phyloP scores from a whole-genome alignment of 306 rosid genomes.

The Dalbergia cultrata region DNA sequence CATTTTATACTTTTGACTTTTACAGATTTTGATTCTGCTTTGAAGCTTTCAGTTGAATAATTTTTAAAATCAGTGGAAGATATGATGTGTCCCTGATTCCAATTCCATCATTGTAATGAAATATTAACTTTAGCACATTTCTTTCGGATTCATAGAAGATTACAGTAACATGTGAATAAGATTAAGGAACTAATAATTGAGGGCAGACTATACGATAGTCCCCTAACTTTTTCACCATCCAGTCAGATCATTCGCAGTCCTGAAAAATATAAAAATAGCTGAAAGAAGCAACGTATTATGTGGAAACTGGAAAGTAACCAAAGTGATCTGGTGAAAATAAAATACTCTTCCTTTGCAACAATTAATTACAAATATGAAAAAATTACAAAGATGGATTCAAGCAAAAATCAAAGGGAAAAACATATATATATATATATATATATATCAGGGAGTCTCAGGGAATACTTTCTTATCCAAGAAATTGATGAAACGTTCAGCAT shows the following conservation, averaged over 20 bases:
- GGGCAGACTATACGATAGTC: no score
- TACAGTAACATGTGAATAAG: no score
- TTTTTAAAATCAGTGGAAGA: no score
- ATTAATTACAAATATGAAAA: slow-evolving; percentile 36
- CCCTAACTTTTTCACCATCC: background rate
- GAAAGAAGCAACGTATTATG: slow-evolving; percentile 6
- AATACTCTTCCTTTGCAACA: slow-evolving; percentile 37
- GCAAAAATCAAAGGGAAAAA: slow-evolving; percentile 27
- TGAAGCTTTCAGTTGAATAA: no score
- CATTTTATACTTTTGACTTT: no score
- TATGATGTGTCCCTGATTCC: no score
- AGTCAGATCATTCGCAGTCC: background rate
- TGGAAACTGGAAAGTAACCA: slow-evolving; percentile 22
- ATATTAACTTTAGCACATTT: no score
- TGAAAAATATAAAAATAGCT: background rate
- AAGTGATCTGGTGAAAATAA: background rate
- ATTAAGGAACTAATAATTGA: no score
- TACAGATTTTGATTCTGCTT: no score
- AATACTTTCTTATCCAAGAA: slow-evolving; percentile 78
- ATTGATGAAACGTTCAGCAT: slow-evolving; percentile 80
- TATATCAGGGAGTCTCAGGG: slow-evolving; percentile 56
- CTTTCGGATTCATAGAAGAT: no score
- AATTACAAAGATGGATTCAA: slow-evolving; percentile 37
- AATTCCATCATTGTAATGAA: no score
- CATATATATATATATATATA: slow-evolving; percentile 9